Evolutionary conservation across 2,329 filamentous ascomycete genomes (phyloP), one percentile per base, ranked within the genome.

Genomic region (Claviceps maximensis): DNA sequence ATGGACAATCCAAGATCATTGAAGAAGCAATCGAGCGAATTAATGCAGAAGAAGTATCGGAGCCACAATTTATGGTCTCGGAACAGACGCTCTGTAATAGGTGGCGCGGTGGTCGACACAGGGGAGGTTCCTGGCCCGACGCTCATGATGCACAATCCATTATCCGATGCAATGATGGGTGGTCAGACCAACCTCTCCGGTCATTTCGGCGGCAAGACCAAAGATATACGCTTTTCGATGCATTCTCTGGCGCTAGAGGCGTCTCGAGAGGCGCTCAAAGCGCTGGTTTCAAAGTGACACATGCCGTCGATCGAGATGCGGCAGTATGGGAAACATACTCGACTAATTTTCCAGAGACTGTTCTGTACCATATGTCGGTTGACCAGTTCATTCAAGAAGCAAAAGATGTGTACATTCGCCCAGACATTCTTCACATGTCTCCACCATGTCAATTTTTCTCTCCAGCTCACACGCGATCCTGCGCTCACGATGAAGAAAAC

Each of bases 401-500:
- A 0, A 62, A 65, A 13, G 6, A 2, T 57, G 51, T 21, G 9
- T 21, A 50, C 9, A 53, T 58, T 10, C 70, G 71, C 4, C 77
- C 84, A 0, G 87, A 93, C 58, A 70, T 91, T 1, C 68, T 87
- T 0, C 88, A 94, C 57, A 67, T 89, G 0, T 89, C 84, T 0
- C 87, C 86, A 0, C 87, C 88, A 0, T 94, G 89, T 53, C 86
- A 91, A 58, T 80, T 77, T 2, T 90, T 83, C 63, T 90, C 86
- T 0, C 79, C 81, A 0, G 84, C 83, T 0, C 83, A 94, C 55
- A 90, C 86, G 0, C 70, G 70, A 7, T 74, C 82, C 23, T 83
- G 89, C 47, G 79, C 68, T 1, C 76, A 84, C 25, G 87, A 94
- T 56, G 84, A 86, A 1, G 73, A 68, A 0, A 93, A 94, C 58